Base-by-base conservation (phyloP, 495 filamentous ascomycete species). In the Trichoderma virens region DNA sequence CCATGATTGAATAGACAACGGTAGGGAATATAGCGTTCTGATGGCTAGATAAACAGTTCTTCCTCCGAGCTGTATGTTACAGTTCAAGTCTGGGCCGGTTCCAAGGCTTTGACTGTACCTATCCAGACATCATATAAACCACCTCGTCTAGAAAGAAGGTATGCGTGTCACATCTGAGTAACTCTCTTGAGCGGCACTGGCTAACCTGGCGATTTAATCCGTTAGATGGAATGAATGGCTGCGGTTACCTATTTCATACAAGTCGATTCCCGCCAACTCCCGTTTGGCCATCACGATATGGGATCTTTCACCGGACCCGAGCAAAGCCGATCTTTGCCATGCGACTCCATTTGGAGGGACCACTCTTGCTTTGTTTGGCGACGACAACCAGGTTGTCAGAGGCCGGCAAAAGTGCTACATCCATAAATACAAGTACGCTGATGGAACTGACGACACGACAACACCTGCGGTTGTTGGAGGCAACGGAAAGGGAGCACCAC, bases 221-320 rank as follows among this genome's bases (percentile, higher is more conserved):
- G 11, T 13, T 62, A 83, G 81, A 70, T 99, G 94, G 94, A 93
- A 93, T 71, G 94, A 99, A 77, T 99, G 95, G 95, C 83, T 99
- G 31, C 85, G 86, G 13, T 75, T 99, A 59, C 93, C 95, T 14
- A 85, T 96, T 69, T 82, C 82, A 2, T 92, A 97, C 67, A 86
- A 90, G 56, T 86, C 87, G 60, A 82, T 93, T 3, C 92, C 93
- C 25, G 76, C 88, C 31, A 87, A 86, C 65, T 83, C 91, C 2
- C 90, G 91, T 69, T 82, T 99, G 32, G 94, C 95, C 13, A 90
- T 99, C 56, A 99, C 94, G 13, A 76, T 97, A 62, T 97, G 94
- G 95, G 94, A 99, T 70, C 73, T 98, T 27, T 94, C 91, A 6
- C 91, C 93, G 4, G 83, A 87, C 23, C 86, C 86, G 32, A 83